Evolutionary conservation across 176 grass and related monocot genomes (phyloP), one percentile per base, ranked within the genome.

Genomic region (Tillandsia fasciculata): DNA sequence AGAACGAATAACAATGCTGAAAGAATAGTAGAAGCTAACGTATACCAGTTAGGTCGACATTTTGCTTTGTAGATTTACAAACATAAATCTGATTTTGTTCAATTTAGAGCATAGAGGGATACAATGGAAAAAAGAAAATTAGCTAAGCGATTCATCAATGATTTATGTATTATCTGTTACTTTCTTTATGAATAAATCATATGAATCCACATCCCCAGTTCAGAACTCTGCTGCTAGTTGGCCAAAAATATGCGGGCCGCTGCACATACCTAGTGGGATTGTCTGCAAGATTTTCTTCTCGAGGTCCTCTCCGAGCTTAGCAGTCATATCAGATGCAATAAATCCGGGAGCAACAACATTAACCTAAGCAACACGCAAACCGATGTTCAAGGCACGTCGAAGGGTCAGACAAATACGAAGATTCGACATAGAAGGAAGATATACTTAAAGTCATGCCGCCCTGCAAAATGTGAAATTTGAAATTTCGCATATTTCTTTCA

Each of bases 331-430:
- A 14, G 94, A 93, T 64, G 89, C 87, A 54, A 99, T 99, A 69
- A 93, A 99, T 47, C 94, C 94, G 64, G 89, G 94, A 26, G 94
- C 89, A 6, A 99, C 82, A 75, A 87, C 94, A 99, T 99, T 99
- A 42, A 93, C 94, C 89, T 99, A 58, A 15, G 52, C 48, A 53
- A 75, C 54, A 17, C 53, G 49, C 52, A 14, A 64, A 13, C 27
- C n/a, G 14, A 52, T 14, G 52, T n/a, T 75, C 22, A 42, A 8
- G 48, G 24, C 14, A 50, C 48, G 50, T 20, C 11, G 5, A 49
- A 48, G 27, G 33, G 20, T 15, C 17, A 51, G 26, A 51, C 50
- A 48, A 53, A 56, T 7, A 18, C 27, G 22, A 6, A 66, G 1
- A 12, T 26, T 27, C 10, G 6, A 61, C 14, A 27, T 15, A n/a